Base-by-base conservation (phyloP, 371 early-diverging fungal genomes). In the Apophysomyces trapeziformis region DNA sequence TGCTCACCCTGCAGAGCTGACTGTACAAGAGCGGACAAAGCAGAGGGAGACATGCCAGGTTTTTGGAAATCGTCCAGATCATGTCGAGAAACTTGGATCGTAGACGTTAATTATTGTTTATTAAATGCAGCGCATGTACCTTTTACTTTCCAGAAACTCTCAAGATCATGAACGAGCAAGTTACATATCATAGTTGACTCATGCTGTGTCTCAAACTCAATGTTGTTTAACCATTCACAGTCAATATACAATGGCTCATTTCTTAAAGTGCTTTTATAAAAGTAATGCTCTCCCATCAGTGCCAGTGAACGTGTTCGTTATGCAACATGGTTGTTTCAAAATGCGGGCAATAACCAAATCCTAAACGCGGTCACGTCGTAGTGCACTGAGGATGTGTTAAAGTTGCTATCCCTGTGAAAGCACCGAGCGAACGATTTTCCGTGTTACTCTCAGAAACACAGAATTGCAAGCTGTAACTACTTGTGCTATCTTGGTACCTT, bases 141-240 rank as follows among this genome's bases (percentile, higher is more conserved):
- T 36, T 41, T 32, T 5, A 61, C 61, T n/a, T 60, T 38, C 67
- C 67, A 66, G 61, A 44, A 66, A 7, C 35, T 7, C 3, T 39
- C 35, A 18, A 58, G 41, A 56, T 66, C 58, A 32, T 45, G 47
- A 3, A 66, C 13, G 12, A 61, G 60, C 32, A 66, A 16, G 8
- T 58, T 50, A 38, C 67, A 66, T 18, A 66, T 41, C 35, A 13
- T 8, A 11, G 56, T 14, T n/a, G 38, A 18, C 5, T 60, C 43
- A 8, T 36, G 8, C n/a, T 46, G 39, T 63, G 38, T 37, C 9
- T 47, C 21, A 41, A 66, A 61, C n/a, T 66, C 67, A 12, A 66
- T 14, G 21, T 60, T 43, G 32, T 56, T 54, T 0, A 61, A 11
- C 67, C 67, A 66, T n/a, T 66, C 59, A 39, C 67, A 66, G 16